Evolutionary conservation across 441 rosid species (phyloP).

Genomic region (Arabidopsis hybrid): DNA sequence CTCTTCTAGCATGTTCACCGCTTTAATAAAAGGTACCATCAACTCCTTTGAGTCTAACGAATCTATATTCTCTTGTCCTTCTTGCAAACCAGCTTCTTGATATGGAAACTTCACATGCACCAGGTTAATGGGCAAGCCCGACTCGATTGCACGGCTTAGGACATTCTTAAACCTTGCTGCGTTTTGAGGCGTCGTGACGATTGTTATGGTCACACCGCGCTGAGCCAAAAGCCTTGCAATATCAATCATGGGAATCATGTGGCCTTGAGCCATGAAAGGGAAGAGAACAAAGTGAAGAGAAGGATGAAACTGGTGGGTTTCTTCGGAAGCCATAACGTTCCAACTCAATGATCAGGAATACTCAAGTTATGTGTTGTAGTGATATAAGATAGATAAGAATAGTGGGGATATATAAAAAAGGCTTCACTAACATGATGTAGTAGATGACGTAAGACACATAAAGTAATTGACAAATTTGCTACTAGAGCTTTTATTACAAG

Average conservation of each 20-base stretch:
- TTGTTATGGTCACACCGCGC: conserved; percentile 42
- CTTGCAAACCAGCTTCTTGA: conserved; percentile 41
- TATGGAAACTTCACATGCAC: conserved; percentile 39
- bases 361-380: neutral
- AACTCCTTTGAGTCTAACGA: conserved; percentile 10
- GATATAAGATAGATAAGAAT: neutral
- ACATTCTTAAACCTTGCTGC: conserved; percentile 38
- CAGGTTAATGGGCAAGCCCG: conserved; percentile 37
- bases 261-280: conserved; percentile 48
- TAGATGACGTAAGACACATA: neutral
- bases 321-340: neutral
- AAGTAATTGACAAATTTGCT: neutral
- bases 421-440: neutral
- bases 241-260: conserved; percentile 55
- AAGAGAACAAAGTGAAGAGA: conserved; percentile 42
- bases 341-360: neutral
- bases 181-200: conserved; percentile 45
- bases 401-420: neutral
- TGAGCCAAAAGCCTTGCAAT: conserved; percentile 51
- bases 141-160: conserved; percentile 27
- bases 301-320: neutral
- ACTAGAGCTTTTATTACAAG: neutral
- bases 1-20: conserved; percentile 38
- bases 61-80: conserved; percentile 42
- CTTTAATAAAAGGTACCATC: conserved; percentile 29